A percentile compares a stretch with the other conserved stretches of the same genome.
phyloP scores from a whole-genome alignment of 805 yeast genomes.

The Lipomyces yamadae region DNA sequence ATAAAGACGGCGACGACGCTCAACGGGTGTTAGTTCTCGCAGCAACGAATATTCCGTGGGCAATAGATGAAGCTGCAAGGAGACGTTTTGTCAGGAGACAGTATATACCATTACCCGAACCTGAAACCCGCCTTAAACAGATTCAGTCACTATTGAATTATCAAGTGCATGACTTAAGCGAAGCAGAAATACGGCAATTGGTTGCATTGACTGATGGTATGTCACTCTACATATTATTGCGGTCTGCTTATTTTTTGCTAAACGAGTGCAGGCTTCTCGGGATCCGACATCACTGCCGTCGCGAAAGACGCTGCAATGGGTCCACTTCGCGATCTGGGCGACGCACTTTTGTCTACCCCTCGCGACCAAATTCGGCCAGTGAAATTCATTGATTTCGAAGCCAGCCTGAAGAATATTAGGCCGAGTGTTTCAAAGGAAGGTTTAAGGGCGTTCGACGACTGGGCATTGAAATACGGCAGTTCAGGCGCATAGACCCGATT shows the following conservation, averaged over 20 bases:
- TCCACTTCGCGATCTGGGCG: slow-evolving; percentile 88
- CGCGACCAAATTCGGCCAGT: slow-evolving; percentile 81
- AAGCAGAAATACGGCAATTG: slow-evolving; percentile 63
- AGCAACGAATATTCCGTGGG: slow-evolving; percentile 97
- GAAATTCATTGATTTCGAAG: slow-evolving; percentile 69
- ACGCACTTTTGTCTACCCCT: slow-evolving; percentile 67
- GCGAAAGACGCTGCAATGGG: slow-evolving; percentile 99
- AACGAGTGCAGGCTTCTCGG: slow-evolving; percentile 59
- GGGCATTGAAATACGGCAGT: slow-evolving; percentile 88
- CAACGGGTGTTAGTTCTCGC: slow-evolving; percentile 87
- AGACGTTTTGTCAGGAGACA: slow-evolving; percentile 89
- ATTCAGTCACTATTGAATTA: slow-evolving; percentile 66
- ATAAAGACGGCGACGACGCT: slow-evolving; percentile 49
- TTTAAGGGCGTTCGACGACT: slow-evolving; percentile 75
- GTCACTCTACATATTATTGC: slow-evolving; percentile 2
- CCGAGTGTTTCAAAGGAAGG: slow-evolving; percentile 90
- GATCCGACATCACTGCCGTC: slow-evolving; percentile 88
- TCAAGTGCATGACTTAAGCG: slow-evolving; percentile 72
- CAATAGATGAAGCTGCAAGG: slow-evolving; percentile 95
- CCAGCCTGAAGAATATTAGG: slow-evolving; percentile 75
- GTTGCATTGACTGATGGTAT: slow-evolving; percentile 69
- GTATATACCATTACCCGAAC: slow-evolving; percentile 92
- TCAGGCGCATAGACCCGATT: slow-evolving; percentile 65
- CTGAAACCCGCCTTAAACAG: slow-evolving; percentile 76
- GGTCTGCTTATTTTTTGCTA: background rate